Conservation (phyloP, 331 rosid genomes). For the Quercus tomentella region DNA sequence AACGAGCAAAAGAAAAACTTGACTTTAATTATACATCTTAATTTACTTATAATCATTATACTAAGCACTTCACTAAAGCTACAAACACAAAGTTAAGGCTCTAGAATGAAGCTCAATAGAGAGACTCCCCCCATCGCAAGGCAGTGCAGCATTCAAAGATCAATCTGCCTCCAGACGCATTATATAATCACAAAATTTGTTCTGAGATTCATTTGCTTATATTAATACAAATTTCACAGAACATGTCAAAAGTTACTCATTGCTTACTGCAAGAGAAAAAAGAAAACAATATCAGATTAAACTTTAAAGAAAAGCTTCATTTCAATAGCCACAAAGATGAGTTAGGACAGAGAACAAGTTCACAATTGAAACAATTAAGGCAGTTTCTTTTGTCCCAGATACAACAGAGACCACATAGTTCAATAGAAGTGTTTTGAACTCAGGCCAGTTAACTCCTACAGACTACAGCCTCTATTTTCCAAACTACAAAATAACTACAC, state of each 20-base stretch:
- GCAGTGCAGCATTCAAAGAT: not conserved
- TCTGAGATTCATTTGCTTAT: not conserved
- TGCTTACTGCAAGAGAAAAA: not conserved
- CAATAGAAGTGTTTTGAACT: constrained; percentile 55
- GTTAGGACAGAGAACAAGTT: not conserved
- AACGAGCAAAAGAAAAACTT: not conserved
- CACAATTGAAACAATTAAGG: constrained; percentile 12
- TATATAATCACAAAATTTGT: not conserved
- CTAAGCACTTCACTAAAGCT: not conserved
- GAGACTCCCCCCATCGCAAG: not conserved
- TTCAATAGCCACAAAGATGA: not conserved
- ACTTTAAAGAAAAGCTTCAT: not conserved
- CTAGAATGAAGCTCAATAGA: not conserved
- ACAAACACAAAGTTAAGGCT: not conserved
- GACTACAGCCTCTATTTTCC: constrained; percentile 20
- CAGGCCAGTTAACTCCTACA: constrained; percentile 22
- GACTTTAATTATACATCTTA: not conserved
- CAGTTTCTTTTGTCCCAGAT: constrained; percentile 8
- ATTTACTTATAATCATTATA: not conserved
- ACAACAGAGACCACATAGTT: constrained; percentile 33
- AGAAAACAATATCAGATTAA: not conserved
- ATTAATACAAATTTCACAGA: not conserved
- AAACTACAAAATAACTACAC: constrained; percentile 1
- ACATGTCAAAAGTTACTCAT: not conserved
- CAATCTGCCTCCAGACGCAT: not conserved